phyloP scores from a whole-genome alignment of 1,139 yeast species.

The Saccharomyces hybrid region DNA sequence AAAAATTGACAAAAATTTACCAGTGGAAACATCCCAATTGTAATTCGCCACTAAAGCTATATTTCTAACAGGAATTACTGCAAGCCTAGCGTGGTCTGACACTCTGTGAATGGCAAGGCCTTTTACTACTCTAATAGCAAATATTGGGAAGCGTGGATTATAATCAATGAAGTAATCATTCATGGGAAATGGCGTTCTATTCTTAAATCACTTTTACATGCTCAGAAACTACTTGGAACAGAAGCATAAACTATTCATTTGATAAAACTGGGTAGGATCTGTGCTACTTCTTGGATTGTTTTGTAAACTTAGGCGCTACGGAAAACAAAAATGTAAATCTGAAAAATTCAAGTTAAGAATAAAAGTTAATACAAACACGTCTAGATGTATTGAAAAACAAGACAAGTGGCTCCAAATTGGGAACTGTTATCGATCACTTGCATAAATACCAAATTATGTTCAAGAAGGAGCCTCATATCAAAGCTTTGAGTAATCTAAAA shows the following conservation, averaged over 20 bases:
- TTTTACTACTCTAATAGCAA: slow-evolving; percentile 8
- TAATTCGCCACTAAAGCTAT: slow-evolving; percentile 13
- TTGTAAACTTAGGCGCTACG: neutral
- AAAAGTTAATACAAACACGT: neutral
- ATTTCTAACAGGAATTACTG: slow-evolving; percentile 19
- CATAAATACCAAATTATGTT: slow-evolving; percentile 40
- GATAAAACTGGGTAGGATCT: neutral
- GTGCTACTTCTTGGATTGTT: neutral
- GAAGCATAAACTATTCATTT: neutral
- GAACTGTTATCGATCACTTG: neutral
- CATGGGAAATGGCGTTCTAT: neutral
- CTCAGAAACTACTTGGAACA: neutral
- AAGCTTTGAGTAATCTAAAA: slow-evolving; percentile 72
- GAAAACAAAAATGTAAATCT: neutral
- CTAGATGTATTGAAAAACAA: neutral
- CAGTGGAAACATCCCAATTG: slow-evolving; percentile 23
- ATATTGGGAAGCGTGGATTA: slow-evolving; percentile 14
- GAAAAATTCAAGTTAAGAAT: neutral
- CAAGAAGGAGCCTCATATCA: slow-evolving; percentile 56
- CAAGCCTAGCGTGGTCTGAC: slow-evolving; percentile 16
- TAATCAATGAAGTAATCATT: slow-evolving; percentile 1
- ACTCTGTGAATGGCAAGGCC: slow-evolving; percentile 14
- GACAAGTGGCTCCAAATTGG: neutral
- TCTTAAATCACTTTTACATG: neutral
- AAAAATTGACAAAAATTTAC: slow-evolving; percentile 19